Evolutionary conservation across 371 early-diverging fungal genomes (phyloP), one percentile per base, ranked within the genome.

Genomic region (Fennellomyces sp.): DNA sequence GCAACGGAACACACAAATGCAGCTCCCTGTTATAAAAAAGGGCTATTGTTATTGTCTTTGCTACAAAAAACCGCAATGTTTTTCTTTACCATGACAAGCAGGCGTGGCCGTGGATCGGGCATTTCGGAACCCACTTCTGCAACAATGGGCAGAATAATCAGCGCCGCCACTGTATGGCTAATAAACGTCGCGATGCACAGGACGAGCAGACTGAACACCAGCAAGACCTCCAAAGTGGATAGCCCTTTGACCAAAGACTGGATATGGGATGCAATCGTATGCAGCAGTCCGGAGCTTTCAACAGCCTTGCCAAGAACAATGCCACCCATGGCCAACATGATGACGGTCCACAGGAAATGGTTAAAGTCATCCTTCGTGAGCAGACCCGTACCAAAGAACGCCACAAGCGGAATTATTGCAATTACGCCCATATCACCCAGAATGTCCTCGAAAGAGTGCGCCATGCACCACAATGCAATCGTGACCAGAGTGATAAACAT

Each of bases 81-180:
- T 52, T 27, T 31, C 39, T 56, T 53, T 68, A 73, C 80, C 91
- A 98, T 93, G 31, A 97, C 96, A 51, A 98, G 78, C 58, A 96
- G 80, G 19, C 92, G 79, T n/a, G 95, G 88, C 45, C 91, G 90
- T 15, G 94, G 92, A 60, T 91, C 91, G 10, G 86, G 82, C 57
- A 94, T 63, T 11, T 75, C 72, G 21, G 76, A 63, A 1, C 94
- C 94, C 8, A 94, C 86, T 65, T 91, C 79, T 21, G 87, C 83
- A 25, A 94, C 90, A 56, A 94, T 89, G 1, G 94, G 94, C 47
- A 94, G 66, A 3, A 92, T 86, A 59, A 94, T 92, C 61, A 94
- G 64, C 0, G 94, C 94, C 0, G 90, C 91, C 3, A 98, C 97
- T 0, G 97, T 97, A 67, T 98, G 98, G 29, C 91, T 91, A 57